These are phyloP conservation scores for Cercospora beticola DNA, from an alignment of 2,329 filamentous ascomycete species.

Conservation along the genomic window DNA sequence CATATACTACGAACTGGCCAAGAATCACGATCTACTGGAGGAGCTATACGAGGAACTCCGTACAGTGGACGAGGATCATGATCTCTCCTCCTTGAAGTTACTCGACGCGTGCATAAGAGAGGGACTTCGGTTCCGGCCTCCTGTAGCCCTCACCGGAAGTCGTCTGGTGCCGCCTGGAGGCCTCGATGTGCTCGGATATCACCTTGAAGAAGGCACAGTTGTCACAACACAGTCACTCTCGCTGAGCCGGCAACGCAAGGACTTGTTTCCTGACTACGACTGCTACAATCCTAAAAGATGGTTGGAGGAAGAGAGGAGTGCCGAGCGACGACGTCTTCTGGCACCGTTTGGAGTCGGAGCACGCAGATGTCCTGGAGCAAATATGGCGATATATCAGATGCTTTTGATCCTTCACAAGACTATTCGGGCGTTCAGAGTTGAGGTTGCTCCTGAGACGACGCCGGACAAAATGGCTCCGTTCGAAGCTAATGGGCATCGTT, in stretches of 20 bases:
- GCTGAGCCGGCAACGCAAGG: not conserved
- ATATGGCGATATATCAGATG: constrained; percentile 13
- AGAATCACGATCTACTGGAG: not conserved
- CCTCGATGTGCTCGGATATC: not conserved
- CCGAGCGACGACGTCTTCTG: not conserved
- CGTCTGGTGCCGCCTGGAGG: not conserved
- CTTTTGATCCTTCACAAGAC: constrained; percentile 1
- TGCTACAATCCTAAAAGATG: not conserved
- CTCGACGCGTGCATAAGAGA: not conserved
- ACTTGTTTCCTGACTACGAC: not conserved
- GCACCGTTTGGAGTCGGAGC: not conserved
- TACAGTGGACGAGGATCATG: not conserved
- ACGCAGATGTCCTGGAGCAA: not conserved
- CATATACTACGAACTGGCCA: not conserved
- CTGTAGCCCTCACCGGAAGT: not conserved
- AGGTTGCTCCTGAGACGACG: not conserved
- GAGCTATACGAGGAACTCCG: not conserved
- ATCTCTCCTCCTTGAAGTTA: not conserved
- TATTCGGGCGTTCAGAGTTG: constrained; percentile 1
- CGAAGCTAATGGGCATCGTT: not conserved
- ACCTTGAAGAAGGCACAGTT: not conserved
- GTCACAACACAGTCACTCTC: not conserved
- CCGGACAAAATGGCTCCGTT: not conserved
- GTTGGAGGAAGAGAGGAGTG: not conserved
- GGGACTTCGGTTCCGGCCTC: not conserved